phyloP scores from a whole-genome alignment of 2,329 filamentous ascomycete genomes.

The Calonectria naviculata region DNA sequence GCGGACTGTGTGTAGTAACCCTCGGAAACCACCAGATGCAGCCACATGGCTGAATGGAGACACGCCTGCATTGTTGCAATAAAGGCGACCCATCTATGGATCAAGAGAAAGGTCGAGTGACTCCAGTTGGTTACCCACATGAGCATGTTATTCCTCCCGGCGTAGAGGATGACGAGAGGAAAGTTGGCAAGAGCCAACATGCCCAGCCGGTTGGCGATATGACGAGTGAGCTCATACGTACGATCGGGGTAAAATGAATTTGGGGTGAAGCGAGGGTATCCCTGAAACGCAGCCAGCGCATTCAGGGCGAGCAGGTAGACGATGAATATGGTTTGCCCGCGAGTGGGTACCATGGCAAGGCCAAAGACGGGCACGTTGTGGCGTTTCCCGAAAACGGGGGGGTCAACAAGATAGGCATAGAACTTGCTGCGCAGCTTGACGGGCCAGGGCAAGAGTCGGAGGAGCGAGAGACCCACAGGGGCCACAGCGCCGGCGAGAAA shows the following conservation, averaged over 20 bases:
- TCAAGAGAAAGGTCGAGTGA: constrained; percentile 58
- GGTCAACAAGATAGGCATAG: constrained; percentile 43
- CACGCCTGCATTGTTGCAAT: constrained; percentile 57
- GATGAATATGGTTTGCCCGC: constrained; percentile 58
- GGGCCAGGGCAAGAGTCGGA: constrained; percentile 34
- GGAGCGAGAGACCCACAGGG: constrained; percentile 33
- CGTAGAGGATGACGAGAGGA: constrained; percentile 56
- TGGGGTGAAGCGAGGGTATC: constrained; percentile 40
- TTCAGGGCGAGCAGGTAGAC: constrained; percentile 52
- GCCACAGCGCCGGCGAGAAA: constrained; percentile 34
- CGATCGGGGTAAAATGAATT: constrained; percentile 41
- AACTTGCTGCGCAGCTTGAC: constrained; percentile 25
- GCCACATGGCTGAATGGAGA: constrained; percentile 57
- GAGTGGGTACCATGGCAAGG: constrained; percentile 49
- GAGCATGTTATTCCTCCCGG: constrained; percentile 59
- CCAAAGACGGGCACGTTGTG: constrained; percentile 38
- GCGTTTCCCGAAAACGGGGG: constrained; percentile 36
- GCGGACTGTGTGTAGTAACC: constrained; percentile 41
- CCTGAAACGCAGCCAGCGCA: constrained; percentile 44
- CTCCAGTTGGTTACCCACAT: constrained; percentile 61
- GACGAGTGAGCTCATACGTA: constrained; percentile 43
- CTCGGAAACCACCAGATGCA: constrained; percentile 45
- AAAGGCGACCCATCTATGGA: constrained; percentile 61
- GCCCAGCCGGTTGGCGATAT: constrained; percentile 54
- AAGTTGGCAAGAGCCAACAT: constrained; percentile 52